Conservation (phyloP, 1,284 basidiomycete species). For the Cryptococcus sp. region DNA sequence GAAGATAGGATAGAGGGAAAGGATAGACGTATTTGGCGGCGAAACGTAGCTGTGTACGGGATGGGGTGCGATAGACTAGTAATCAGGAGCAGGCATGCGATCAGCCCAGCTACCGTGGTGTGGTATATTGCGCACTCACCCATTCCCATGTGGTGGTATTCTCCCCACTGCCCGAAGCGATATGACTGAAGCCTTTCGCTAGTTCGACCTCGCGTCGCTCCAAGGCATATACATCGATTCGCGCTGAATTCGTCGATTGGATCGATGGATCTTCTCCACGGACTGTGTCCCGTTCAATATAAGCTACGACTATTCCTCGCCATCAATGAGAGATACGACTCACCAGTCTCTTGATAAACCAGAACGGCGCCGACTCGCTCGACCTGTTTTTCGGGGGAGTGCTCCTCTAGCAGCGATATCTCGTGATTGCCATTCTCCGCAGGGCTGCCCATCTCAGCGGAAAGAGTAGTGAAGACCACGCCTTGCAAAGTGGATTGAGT, state of each 20-base stretch:
- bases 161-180: slow-evolving; percentile 13
- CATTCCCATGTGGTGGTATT: slow-evolving; percentile 22
- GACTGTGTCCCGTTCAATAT: too few species aligned
- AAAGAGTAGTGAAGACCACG: slow-evolving; percentile 18
- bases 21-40: slow-evolving; percentile 22
- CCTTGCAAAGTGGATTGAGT: slow-evolving; percentile 14
- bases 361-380: slow-evolving; percentile 15
- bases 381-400: neutral
- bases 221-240: slow-evolving; percentile 13
- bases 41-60: slow-evolving; percentile 15
- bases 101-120: neutral
- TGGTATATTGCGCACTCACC: slow-evolving; percentile 15
- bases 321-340: neutral
- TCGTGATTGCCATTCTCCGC: neutral
- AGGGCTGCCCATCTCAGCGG: neutral
- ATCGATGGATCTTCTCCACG: too few species aligned
- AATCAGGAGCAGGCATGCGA: neutral
- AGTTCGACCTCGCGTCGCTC: slow-evolving; percentile 20
- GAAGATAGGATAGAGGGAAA: slow-evolving; percentile 29
- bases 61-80: slow-evolving; percentile 16
- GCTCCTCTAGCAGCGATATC: neutral
- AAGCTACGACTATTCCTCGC: too few species aligned
- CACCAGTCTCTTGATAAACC: slow-evolving; percentile 15
- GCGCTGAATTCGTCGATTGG: neutral
- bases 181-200: slow-evolving; percentile 24